These are phyloP conservation scores for Petrea volubilis DNA, from an alignment of 257 asterid species.

Conservation along the genomic window DNA sequence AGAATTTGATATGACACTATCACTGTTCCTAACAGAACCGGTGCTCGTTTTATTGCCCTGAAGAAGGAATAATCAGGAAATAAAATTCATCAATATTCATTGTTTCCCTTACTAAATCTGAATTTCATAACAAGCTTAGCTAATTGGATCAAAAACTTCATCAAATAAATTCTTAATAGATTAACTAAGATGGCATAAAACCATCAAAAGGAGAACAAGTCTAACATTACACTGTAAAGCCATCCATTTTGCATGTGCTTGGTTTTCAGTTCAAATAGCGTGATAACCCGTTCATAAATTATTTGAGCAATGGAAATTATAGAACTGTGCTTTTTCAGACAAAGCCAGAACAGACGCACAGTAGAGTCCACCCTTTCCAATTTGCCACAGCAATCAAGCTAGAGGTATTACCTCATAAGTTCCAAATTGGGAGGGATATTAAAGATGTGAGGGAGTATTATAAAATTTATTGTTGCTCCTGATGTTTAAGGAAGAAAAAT, in stretches of 20 bases:
- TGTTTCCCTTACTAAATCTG: conserved; percentile 1
- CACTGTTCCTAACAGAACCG: conserved; percentile 52
- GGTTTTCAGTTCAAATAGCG: conserved; percentile 3
- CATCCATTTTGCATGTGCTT: conserved; percentile 13
- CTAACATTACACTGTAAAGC: conserved; percentile 13
- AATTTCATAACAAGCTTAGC: conserved; percentile 17
- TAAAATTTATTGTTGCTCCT: conserved; percentile 8
- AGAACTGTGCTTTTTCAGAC: neutral
- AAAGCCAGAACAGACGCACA: conserved; percentile 1
- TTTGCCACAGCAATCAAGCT: conserved; percentile 9
- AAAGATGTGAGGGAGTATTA: conserved; percentile 1
- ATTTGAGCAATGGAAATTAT: conserved; percentile 9
- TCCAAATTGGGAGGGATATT: neutral
- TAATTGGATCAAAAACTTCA: conserved; percentile 8
- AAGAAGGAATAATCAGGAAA: conserved; percentile 9
- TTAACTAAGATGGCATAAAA: neutral
- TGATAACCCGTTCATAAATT: conserved; percentile 19
- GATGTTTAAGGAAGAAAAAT: neutral
- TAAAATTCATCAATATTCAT: neutral
- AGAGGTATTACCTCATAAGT: conserved; percentile 10
- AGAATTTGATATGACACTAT: conserved; percentile 45
- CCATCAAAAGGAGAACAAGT: neutral
- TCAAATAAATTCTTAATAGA: neutral
- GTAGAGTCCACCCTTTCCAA: neutral
- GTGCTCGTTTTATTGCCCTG: conserved; percentile 77